Percentiles rank a stretch among this genome's conserved stretches.
Evolutionary conservation across 1,139 yeast species (phyloP).

Genomic region (Pichia norvegensis): DNA sequence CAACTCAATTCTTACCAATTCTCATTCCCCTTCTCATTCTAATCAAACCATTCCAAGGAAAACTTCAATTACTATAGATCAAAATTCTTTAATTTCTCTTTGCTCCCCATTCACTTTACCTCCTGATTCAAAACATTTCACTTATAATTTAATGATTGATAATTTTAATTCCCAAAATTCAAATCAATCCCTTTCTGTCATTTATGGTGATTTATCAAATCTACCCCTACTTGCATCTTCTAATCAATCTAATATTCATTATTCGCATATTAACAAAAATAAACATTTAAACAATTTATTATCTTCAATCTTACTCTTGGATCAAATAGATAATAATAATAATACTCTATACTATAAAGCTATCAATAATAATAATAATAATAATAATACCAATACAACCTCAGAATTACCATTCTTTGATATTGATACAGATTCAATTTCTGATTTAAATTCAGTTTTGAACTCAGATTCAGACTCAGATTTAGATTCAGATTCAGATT

Average conservation of each 20-base stretch:
- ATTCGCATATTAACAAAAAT: not conserved
- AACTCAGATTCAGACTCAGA: not conserved
- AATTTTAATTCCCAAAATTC: conserved; percentile 5
- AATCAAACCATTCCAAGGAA: not conserved
- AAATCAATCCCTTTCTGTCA: conserved; percentile 11
- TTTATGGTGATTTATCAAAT: conserved; percentile 16
- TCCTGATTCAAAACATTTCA: conserved; percentile 2
- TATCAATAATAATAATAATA: not conserved
- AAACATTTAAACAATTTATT: not conserved
- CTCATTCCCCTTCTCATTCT: not conserved
- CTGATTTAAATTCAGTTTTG: not conserved
- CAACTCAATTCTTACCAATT: too few species aligned
- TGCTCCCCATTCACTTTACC: conserved; percentile 21
- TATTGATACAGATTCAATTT: not conserved
- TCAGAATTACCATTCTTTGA: too few species aligned
- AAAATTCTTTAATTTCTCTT: conserved; percentile 15
- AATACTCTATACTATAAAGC: not conserved
- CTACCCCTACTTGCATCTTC: not conserved
- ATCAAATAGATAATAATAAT: not conserved
- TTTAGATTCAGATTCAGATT: not conserved
- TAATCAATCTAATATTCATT: not conserved
- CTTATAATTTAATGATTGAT: conserved; percentile 10
- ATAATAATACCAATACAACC: not conserved
- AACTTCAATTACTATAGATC: conserved; percentile 6
- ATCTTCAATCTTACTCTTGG: not conserved